phyloP scores from a whole-genome alignment of 148 eudicot species.

The Fagopyrum tataricum region DNA sequence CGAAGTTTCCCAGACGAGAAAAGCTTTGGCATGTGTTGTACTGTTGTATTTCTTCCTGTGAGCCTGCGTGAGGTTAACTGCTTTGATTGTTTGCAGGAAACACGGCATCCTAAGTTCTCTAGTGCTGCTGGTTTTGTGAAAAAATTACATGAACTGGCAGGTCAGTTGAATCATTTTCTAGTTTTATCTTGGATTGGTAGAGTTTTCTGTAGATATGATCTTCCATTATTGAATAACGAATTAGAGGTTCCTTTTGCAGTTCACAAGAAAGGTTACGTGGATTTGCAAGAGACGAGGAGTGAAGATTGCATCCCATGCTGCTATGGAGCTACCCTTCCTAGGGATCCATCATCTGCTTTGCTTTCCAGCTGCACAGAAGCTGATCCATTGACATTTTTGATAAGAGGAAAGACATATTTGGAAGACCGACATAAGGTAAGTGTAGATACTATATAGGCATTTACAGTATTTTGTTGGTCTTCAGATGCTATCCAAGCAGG shows the following conservation, averaged over 20 bases:
- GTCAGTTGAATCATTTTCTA: conserved; percentile 19
- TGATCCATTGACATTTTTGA: conserved; percentile 53
- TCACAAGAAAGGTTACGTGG: conserved; percentile 58
- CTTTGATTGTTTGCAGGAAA: conserved; percentile 30
- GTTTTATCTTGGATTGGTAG: neutral
- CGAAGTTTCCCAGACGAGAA: neutral
- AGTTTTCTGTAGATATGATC: neutral
- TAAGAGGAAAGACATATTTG: conserved; percentile 58
- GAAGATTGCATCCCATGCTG: conserved; percentile 37
- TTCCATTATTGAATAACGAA: neutral
- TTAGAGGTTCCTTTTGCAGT: conserved; percentile 25
- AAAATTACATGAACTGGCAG: conserved; percentile 56
- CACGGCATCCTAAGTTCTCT: conserved; percentile 35
- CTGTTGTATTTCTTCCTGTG: neutral
- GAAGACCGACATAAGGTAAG: conserved; percentile 52
- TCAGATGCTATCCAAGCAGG: neutral
- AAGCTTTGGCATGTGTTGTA: neutral
- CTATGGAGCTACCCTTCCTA: conserved; percentile 53
- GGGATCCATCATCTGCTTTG: conserved; percentile 42
- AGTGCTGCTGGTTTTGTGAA: conserved; percentile 46
- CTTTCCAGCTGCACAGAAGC: conserved; percentile 51
- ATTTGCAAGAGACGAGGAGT: conserved; percentile 39
- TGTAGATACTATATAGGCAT: neutral
- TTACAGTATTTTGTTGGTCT: neutral
- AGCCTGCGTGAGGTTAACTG: neutral